Base-by-base conservation (phyloP, 495 filamentous ascomycete species). In the Penicillium pulvis region DNA sequence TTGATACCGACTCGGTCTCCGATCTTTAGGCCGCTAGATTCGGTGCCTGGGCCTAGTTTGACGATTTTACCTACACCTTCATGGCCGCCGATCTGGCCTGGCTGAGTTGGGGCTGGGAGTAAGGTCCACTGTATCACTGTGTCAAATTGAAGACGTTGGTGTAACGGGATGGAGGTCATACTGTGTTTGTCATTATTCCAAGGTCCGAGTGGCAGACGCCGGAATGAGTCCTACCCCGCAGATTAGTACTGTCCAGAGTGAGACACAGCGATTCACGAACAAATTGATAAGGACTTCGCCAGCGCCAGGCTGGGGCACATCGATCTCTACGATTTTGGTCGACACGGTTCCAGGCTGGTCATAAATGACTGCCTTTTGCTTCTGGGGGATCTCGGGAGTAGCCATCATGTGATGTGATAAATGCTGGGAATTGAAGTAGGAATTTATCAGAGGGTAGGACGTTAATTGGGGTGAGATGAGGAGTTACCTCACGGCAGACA, bases 161-260 rank as follows among this genome's bases (percentile, higher is more conserved):
- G 35, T 10, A 16, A 41, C 17, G 11, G 56, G 53, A 57, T 17
- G 4, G 50, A 51, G 16, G 54, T 39, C 58, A 49, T 71, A 78
- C 75, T 8, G 69, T 66, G 62, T 84, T 85, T 43, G 76, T 79
- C 81, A 89, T 89, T 62, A 88, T 71, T 26, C 80, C 78, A 58
- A 79, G 71, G 63, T 92, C 88, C 12, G 84, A 87, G 67, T 88
- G 86, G 68, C 88, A 90, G 35, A 91, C 85, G 49, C 88, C 88
- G 1, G 83, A 85, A 59, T 90, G 87, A 24, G 87, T 86, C 31
- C 84, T 85, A 53, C 8, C 2, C 35, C 5, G 39, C 4, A 17
- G 9, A 48, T 50, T 42, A 59, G 53, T 16, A 35, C 20, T 12
- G 26, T 73, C 28, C n/a, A 11, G 0, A 17, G 10, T 1, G 2